These are phyloP conservation scores for Yamadazyma akitaensis DNA, from an alignment of 805 yeast genomes.

Conservation along the genomic window DNA sequence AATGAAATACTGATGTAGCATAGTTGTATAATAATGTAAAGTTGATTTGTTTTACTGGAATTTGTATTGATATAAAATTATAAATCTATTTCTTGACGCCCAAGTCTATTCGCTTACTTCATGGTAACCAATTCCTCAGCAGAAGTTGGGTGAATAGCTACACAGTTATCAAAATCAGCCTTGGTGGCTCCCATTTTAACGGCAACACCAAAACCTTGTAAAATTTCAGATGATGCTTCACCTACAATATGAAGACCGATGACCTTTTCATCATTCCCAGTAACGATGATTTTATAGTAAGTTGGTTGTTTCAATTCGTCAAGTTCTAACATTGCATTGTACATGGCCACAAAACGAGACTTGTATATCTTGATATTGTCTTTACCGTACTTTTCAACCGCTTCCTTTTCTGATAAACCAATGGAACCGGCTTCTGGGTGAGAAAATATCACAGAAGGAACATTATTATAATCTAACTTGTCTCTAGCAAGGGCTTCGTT, in stretches of 20 bases:
- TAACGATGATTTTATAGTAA: slow-evolving; percentile 74
- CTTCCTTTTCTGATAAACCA: slow-evolving; percentile 80
- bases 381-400: slow-evolving; percentile 73
- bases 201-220: slow-evolving; percentile 98
- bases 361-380: slow-evolving; percentile 78
- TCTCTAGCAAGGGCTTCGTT: slow-evolving; percentile 63
- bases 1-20: slow-evolving; percentile 1
- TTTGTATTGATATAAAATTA: too few relatives aligned
- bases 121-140: slow-evolving; percentile 97
- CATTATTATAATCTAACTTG: slow-evolving; percentile 80
- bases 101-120: slow-evolving; percentile 25
- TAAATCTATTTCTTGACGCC: not conserved
- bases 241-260: slow-evolving; percentile 95
- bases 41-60: not conserved
- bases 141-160: slow-evolving; percentile 97
- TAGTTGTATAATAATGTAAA: slow-evolving; percentile 1
- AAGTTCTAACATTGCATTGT: slow-evolving; percentile 73
- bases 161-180: slow-evolving; percentile 90
- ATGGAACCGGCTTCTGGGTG: slow-evolving; percentile 97
- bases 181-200: slow-evolving; percentile 99
- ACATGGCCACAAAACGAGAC: slow-evolving; percentile 87
- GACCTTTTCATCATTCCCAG: slow-evolving; percentile 84
- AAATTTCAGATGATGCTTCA: slow-evolving; percentile 83
- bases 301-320: slow-evolving; percentile 77
- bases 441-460: slow-evolving; percentile 95